Base-by-base conservation (phyloP, 2,329 filamentous ascomycete genomes). In the Epichloe uncinata region DNA sequence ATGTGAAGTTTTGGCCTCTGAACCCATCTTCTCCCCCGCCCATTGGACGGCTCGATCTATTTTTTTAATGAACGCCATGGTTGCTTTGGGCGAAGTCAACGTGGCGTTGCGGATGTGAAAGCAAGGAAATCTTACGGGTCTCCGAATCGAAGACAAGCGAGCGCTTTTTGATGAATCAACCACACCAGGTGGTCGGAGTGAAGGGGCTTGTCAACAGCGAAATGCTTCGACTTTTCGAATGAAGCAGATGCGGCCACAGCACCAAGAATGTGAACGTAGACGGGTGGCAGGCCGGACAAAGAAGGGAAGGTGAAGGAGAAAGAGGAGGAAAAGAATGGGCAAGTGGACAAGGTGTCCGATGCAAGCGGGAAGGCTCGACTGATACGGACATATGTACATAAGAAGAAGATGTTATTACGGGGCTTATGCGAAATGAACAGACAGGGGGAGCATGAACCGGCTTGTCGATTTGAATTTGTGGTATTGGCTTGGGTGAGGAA, bases 31-130 rank as follows among this genome's bases (percentile, higher is more conserved):
- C 72, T 97, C 91, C 58, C 88, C 88, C 37, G 90, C 88, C 91
- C 91, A 97, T 84, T 97, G 91, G 73, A 91, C 94, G 74, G 95
- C 84, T 63, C 91, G 85, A 70, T 90, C 91, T 65, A 97, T 81
- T 66, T 94, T 95, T 75, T 95, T 95, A 69, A 73, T 75, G 60
- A 80, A 72, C 59, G 74, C 70, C 76, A 79, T 79, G 35, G 42
- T 64, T 38, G 43, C 45, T 41, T 36, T 15, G 3, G 41, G n/a
- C 13, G 2, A n/a, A 20, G 15, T 26, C 4, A 42, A 34, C 5
- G 11, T 11, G 15, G 3, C 20, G n/a, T 38, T 18, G 26, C n/a
- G 40, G 34, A 43, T 45, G 42, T n/a, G 34, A n/a, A 30, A 30
- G 35, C 16, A 22, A 3, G 22, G 12, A 12, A 9, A 15, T 26